Conservation (phyloP, 345 rosid genomes). For the Nasturtium officinale region DNA sequence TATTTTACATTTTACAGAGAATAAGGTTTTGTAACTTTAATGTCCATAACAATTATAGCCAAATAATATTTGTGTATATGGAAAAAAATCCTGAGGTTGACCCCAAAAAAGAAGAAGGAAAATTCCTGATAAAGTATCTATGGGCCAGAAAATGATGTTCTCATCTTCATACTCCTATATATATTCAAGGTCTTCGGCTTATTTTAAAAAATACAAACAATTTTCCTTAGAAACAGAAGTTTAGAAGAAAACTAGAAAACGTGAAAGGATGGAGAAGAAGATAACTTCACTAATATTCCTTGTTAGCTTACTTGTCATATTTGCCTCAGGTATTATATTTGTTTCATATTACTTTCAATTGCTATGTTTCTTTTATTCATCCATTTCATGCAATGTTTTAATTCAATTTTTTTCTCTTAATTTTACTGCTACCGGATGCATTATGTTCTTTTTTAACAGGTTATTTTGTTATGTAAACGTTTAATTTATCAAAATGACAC, state of each 20-base stretch:
- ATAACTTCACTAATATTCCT: conserved; percentile 1
- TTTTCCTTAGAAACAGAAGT: not conserved
- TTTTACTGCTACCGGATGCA: not conserved
- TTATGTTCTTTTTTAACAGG: too few species aligned
- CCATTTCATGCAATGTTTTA: too few species aligned
- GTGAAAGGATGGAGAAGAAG: conserved; percentile 3
- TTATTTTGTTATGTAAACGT: too few species aligned
- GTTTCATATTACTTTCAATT: not conserved
- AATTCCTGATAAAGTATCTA: not conserved
- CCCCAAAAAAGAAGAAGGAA: too few species aligned
- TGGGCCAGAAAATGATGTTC: not conserved
- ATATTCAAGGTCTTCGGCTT: not conserved
- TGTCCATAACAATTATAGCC: not conserved
- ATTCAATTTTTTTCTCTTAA: not conserved
- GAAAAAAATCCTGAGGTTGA: too few species aligned
- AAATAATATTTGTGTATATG: not conserved
- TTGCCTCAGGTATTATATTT: conserved; percentile 24
- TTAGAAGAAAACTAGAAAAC: not conserved
- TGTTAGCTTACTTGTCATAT: conserved; percentile 20
- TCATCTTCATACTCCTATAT: not conserved
- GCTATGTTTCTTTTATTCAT: not conserved
- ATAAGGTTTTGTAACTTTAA: not conserved
- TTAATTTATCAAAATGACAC: too few species aligned
- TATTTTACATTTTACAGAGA: not conserved
- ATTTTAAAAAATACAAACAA: not conserved